Evolutionary conservation across 2,329 filamentous ascomycete species (phyloP).

Genomic region (Arthrobotrys entomopaga): DNA sequence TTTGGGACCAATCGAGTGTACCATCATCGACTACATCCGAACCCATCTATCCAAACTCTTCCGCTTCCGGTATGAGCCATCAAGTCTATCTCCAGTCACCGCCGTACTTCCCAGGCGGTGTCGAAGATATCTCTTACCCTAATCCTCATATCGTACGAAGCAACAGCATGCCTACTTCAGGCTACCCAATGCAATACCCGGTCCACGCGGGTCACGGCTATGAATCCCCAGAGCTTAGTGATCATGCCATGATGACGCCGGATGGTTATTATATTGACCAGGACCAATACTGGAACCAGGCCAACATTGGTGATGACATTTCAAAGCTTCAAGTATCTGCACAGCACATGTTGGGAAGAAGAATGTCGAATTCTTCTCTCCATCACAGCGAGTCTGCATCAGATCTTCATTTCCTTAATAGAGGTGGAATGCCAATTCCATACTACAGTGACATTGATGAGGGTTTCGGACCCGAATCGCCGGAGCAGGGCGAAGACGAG

Average conservation of each 20-base stretch:
- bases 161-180: conserved; percentile 15
- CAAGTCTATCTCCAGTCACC: conserved; percentile 30
- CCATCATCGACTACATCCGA: conserved; percentile 40
- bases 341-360: neutral
- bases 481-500: conserved; percentile 24
- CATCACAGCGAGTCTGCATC: conserved; percentile 22
- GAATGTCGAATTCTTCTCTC: conserved; percentile 12
- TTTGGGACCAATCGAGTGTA: conserved; percentile 37
- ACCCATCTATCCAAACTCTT: conserved; percentile 10
- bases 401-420: conserved; percentile 19
- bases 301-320: conserved; percentile 13
- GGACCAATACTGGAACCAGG: conserved; percentile 15
- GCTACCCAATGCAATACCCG: conserved; percentile 22
- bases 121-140: conserved; percentile 28
- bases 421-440: conserved; percentile 21
- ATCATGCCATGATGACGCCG: conserved; percentile 1
- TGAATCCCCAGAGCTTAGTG: conserved; percentile 5
- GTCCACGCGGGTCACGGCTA: conserved; percentile 16
- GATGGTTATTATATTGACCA: conserved; percentile 16
- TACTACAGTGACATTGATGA: conserved; percentile 53
- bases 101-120: conserved; percentile 10
- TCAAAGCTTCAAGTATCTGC: conserved; percentile 10
- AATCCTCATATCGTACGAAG: conserved; percentile 14
- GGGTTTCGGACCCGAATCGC: conserved; percentile 6
- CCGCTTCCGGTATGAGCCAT: conserved; percentile 13